Base-by-base conservation (phyloP, 1,284 basidiomycete species). In the Puccinia novopanici region DNA sequence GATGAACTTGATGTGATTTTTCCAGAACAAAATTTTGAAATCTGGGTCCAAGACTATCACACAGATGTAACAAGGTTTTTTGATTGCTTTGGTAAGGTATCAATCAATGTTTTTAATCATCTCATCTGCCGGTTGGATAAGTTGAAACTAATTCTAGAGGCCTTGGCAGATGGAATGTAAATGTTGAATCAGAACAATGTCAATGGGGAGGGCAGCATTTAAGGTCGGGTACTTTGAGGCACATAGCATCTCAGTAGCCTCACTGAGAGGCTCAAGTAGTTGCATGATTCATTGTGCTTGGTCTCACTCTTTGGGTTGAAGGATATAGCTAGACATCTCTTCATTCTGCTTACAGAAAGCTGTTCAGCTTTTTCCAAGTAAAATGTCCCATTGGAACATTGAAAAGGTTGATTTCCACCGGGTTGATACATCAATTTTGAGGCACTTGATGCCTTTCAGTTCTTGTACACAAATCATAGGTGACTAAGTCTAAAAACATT, bases 41-140 rank as follows among this genome's bases (percentile, higher is more conserved):
- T 42, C 48, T 8, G 65, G 65, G 45, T 67, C 40, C 6, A 67
- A 24, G 37, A 67, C 48, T 40, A 67, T 67, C 10, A 30, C 65
- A 45, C 65, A 67, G 37, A 67, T 45, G 40, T 67, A 67, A 22
- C 10, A 45, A 8, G 65, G 65, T 45, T 67, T 67, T 3, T 12
- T 45, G 6, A 67, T 37, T 2, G 65, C 40, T 3, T 67, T 30
- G 6, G 8, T 5, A n/a, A 67, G 15, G 24, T 67, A 67, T 3
- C 24, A 12, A 15, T 67, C 19, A 9, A 67, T 45, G 22, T 67
- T 67, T 22, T 42, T 40, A 67, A 67, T 67, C 65, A 67, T 67
- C 45, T 17, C 6, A n/a, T 12, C 24, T 3, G 40, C 65, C 22
- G 65, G 65, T 22, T 67, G 37, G 24, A 67, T 45, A 3, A 67